These are phyloP conservation scores for Fusarium dlaminii DNA, from an alignment of 2,329 filamentous ascomycete species.

Conservation along the genomic window DNA sequence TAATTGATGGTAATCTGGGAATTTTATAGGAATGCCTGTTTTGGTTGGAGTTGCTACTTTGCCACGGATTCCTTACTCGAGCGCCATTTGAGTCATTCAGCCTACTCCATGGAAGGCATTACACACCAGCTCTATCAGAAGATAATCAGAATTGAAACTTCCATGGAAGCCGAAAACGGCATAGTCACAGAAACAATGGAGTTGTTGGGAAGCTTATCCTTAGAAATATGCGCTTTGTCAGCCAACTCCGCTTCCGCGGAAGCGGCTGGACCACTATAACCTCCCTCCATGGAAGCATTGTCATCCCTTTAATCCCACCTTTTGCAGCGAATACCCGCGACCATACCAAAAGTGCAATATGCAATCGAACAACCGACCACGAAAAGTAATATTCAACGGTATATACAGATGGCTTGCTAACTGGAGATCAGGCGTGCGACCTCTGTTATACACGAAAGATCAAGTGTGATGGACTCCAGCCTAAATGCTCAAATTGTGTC, in stretches of 20 bases:
- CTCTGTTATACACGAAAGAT: constrained; percentile 15
- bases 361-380: neutral
- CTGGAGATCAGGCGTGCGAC: neutral
- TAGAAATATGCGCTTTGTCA: constrained; percentile 3
- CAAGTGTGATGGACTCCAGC: constrained; percentile 4
- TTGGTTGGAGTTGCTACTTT: neutral
- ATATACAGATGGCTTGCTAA: neutral
- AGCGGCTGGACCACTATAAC: neutral
- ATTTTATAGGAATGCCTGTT: neutral
- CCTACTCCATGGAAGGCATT: neutral
- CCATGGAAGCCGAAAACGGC: neutral
- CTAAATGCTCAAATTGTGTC: constrained; percentile 4
- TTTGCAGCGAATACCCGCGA: neutral
- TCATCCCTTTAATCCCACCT: neutral
- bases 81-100: no score
- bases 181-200: neutral
- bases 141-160: neutral
- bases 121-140: neutral
- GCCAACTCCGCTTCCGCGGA: constrained; percentile 11
- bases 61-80: rapidly evolving
- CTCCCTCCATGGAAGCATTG: neutral
- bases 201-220: neutral
- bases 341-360: neutral
- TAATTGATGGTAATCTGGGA: rapidly evolving
- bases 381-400: neutral